A percentile compares a stretch with the other conserved stretches of the same genome.
Conservation (phyloP, 2,329 filamentous ascomycete genomes). For the Corniculantispora saksenae region DNA sequence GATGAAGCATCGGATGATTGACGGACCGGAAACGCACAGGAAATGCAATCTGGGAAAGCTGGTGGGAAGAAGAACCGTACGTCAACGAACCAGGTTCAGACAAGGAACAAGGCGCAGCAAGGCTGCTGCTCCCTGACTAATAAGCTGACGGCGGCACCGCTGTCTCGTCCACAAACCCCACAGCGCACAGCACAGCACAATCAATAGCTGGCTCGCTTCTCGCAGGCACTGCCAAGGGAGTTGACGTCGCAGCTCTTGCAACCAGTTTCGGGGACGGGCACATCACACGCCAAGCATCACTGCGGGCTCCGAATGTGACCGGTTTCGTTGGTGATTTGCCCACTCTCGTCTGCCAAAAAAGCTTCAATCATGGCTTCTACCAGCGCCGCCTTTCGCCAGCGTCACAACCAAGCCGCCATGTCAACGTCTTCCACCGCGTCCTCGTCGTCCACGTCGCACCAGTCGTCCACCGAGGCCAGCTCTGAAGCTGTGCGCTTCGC, state of each 20-base stretch:
- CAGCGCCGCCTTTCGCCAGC: conserved; percentile 10
- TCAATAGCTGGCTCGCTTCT: background rate
- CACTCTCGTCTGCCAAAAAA: too few species aligned
- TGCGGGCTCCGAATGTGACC: background rate
- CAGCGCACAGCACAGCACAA: background rate
- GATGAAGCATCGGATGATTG: background rate
- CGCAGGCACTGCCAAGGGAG: background rate
- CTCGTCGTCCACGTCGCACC: background rate
- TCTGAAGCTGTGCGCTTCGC: background rate
- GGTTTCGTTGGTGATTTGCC: background rate
- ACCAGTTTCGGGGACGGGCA: background rate
- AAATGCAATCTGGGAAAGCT: background rate
- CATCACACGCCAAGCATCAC: background rate
- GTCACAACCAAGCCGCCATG: conserved; percentile 13
- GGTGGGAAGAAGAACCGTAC: background rate
- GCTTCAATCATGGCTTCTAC: conserved; percentile 7
- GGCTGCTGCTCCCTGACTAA: background rate
- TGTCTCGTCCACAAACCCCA: conserved; percentile 1
- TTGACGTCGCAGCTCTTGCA: background rate
- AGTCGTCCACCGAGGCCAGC: background rate
- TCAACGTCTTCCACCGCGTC: background rate
- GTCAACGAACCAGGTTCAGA: background rate
- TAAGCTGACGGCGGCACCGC: conserved; percentile 4
- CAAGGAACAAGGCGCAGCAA: conserved; percentile 16
- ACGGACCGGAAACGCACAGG: background rate